Evolutionary conservation across 768 basidiomycete species (phyloP), one percentile per base, ranked within the genome.

Genomic region (Lactarius hengduanensis): DNA sequence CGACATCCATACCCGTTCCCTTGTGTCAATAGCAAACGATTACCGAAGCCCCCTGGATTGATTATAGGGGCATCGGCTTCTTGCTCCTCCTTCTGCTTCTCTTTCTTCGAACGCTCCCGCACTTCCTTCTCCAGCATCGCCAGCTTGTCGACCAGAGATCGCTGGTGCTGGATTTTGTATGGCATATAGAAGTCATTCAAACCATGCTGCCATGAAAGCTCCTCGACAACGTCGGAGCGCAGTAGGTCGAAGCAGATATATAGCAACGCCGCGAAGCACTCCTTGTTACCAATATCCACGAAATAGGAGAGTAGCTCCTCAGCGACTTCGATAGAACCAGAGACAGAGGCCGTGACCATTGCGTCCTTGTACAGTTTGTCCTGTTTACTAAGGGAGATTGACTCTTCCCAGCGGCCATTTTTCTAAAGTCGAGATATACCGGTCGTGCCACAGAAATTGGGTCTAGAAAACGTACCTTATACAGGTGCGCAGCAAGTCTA

Each of bases 151-250:
- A 90, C 84, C 74, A 89, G 80, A 43, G 89, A 84, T 63, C 95
- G 86, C 72, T 92, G 89, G 38, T 87, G 84, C 77, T 98, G 96
- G 57, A 97, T 89, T 75, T 87, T 88, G 77, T 92, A 98, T 1
- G 97, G 97, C 92, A 96, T 97, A 75, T 92, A 92, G 80, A 96
- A 98, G 78, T 99, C 97, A 73, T 93, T 94, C 56, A 99, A 83
- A 26, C 90, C 96, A 71, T 97, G 89, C 74, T 93, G 91, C 97
- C 97, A 98, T 68, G 94, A 94, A 41, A 97, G 80, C 76, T 97
- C 96, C 77, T 95, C 91, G 32, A 97, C 94, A 63, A 96, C 78
- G 73, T 98, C 96, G 3, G 94, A 85, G 55, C 93, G 89, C 61
- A 98, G 79, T n/a, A 98, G 83, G 78, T 99, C 96, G 80, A 95